Conservation (phyloP, 2,329 filamentous ascomycete species). For the Neonectria hederae region DNA sequence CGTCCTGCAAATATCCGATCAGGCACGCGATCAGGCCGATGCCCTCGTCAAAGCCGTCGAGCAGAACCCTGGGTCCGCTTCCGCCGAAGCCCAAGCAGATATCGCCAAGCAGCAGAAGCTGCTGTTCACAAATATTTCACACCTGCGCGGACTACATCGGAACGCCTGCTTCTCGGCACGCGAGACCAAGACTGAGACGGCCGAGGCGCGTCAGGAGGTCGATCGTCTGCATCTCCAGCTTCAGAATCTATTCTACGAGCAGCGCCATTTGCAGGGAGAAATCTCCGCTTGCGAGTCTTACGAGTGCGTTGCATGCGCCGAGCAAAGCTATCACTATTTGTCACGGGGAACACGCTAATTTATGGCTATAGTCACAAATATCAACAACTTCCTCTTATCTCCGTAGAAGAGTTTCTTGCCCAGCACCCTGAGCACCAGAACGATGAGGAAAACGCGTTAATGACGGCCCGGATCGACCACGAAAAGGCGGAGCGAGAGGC, state of each 20-base stretch:
- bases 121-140: conserved; percentile 80
- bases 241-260: conserved; percentile 97
- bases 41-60: conserved; percentile 66
- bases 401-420: conserved; percentile 81
- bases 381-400: conserved; percentile 83
- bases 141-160: conserved; percentile 84
- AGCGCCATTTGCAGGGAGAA: conserved; percentile 88
- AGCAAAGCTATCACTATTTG: background rate
- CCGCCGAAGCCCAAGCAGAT: conserved; percentile 62
- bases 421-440: conserved; percentile 79
- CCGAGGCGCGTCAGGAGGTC: conserved; percentile 88
- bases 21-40: conserved; percentile 77
- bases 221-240: conserved; percentile 91
- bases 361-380: conserved; percentile 80
- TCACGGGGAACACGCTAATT: conserved; percentile 18
- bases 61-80: conserved; percentile 55
- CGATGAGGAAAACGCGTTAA: conserved; percentile 80
- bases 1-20: conserved; percentile 76
- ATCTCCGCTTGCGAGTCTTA: conserved; percentile 91
- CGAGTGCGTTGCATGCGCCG: conserved; percentile 69
- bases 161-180: conserved; percentile 82
- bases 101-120: conserved; percentile 81
- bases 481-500: conserved; percentile 86
- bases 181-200: conserved; percentile 85
- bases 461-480: conserved; percentile 90